Percentiles rank a stretch among this genome's conserved stretches.
phyloP scores from a whole-genome alignment of 2,329 filamentous ascomycete genomes.

The Fusarium ambrosium region DNA sequence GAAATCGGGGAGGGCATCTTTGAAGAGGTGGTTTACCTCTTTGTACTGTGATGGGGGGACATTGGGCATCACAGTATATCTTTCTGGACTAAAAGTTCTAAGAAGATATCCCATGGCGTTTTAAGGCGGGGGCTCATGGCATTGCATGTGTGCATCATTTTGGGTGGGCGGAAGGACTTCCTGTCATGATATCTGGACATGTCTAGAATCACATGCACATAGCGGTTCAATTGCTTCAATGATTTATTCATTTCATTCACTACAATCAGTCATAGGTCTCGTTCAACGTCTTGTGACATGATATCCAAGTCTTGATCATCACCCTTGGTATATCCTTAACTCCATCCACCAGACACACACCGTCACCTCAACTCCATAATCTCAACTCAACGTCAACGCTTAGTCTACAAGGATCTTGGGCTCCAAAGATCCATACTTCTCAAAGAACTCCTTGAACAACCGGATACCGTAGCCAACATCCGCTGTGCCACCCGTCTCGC shows the following conservation, averaged over 20 bases:
- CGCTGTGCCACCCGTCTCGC: slow-evolving; percentile 89
- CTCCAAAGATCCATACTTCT: slow-evolving; percentile 86
- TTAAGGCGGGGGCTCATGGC: slow-evolving; percentile 11
- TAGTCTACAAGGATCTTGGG: slow-evolving; percentile 86
- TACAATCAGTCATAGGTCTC: slow-evolving; percentile 7
- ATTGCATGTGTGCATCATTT: neutral
- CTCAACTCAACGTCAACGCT: neutral
- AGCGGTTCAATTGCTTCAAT: slow-evolving; percentile 8
- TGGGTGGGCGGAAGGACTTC: neutral
- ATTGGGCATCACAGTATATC: slow-evolving; percentile 24
- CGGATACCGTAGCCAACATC: slow-evolving; percentile 90
- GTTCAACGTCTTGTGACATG: slow-evolving; percentile 12
- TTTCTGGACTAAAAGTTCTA: slow-evolving; percentile 19
- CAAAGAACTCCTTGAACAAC: slow-evolving; percentile 89
- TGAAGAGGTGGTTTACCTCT: neutral
- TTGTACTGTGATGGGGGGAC: slow-evolving; percentile 22
- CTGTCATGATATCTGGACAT: slow-evolving; percentile 42
- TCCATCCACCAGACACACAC: slow-evolving; percentile 13
- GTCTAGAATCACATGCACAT: slow-evolving; percentile 1
- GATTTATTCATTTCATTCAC: slow-evolving; percentile 6
- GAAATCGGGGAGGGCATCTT: slow-evolving; percentile 5
- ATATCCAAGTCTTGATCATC: neutral
- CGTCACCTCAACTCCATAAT: slow-evolving; percentile 15
- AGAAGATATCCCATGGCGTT: slow-evolving; percentile 41
- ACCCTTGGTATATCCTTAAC: slow-evolving; percentile 17